Evolutionary conservation across 257 asterid genomes (phyloP).

Genomic region (Linaria vulgaris): DNA sequence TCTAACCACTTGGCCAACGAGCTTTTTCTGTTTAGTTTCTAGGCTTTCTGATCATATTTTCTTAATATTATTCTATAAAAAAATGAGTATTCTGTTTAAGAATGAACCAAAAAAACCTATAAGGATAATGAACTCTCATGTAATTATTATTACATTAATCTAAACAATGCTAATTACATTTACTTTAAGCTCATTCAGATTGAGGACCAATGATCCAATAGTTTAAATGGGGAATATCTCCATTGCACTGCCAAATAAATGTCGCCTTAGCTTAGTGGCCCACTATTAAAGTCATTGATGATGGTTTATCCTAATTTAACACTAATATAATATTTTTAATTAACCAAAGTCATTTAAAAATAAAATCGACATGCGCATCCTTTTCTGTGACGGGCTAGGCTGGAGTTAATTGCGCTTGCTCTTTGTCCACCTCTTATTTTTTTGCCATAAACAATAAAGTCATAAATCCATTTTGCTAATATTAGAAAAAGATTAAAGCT

Average conservation of each 20-base stretch:
- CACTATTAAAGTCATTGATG: conserved; percentile 23
- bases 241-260: conserved; percentile 32
- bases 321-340: conserved; percentile 8
- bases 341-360: conserved; percentile 23
- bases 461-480: conserved; percentile 16
- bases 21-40: too few relatives aligned
- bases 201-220: conserved; percentile 13
- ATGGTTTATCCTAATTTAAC: conserved; percentile 5
- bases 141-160: too few relatives aligned
- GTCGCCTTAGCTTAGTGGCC: conserved; percentile 25
- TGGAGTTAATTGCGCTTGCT: conserved; percentile 27
- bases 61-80: too few relatives aligned
- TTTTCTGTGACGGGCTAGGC: not conserved
- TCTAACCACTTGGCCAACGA: too few relatives aligned
- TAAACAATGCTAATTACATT: not conserved
- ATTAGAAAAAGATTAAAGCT: conserved; percentile 24
- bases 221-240: conserved; percentile 42
- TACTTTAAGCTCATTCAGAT: conserved; percentile 4
- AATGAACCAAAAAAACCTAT: too few relatives aligned
- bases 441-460: conserved; percentile 17
- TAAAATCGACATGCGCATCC: conserved; percentile 31
- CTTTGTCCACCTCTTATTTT: conserved; percentile 10
- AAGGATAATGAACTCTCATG: not conserved
- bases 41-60: too few relatives aligned
- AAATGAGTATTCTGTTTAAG: too few relatives aligned